A percentile compares a stretch with the other conserved stretches of the same genome.
Conservation (phyloP, 2,329 filamentous ascomycete genomes). For the Rhynchosporium graminicola region DNA sequence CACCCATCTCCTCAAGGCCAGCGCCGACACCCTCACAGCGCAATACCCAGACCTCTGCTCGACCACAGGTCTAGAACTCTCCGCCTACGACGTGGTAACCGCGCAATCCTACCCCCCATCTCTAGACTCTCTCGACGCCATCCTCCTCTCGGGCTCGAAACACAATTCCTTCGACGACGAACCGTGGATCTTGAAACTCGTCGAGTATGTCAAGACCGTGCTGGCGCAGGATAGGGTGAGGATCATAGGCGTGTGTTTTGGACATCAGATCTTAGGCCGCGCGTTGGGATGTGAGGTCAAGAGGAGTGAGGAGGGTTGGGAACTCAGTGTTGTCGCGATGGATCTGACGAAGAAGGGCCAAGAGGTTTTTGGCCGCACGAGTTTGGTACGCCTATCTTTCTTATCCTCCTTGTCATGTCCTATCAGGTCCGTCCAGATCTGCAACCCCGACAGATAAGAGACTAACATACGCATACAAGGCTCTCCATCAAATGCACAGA, state of each 20-base stretch:
- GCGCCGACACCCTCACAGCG: slow-evolving; percentile 45
- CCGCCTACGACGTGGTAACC: slow-evolving; percentile 71
- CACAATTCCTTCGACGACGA: slow-evolving; percentile 72
- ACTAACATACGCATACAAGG: slow-evolving; percentile 47
- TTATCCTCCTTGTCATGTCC: neutral
- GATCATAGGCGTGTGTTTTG: slow-evolving; percentile 82
- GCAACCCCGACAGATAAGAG: neutral
- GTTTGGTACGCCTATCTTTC: slow-evolving; percentile 46
- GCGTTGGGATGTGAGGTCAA: slow-evolving; percentile 69
- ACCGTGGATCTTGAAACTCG: slow-evolving; percentile 75
- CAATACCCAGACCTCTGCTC: slow-evolving; percentile 43
- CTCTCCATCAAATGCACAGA: slow-evolving; percentile 83
- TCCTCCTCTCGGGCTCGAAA: slow-evolving; percentile 78
- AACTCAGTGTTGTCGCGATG: slow-evolving; percentile 72
- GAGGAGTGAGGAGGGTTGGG: slow-evolving; percentile 72
- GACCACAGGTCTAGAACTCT: slow-evolving; percentile 38
- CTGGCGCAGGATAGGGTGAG: slow-evolving; percentile 63
- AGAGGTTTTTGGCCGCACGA: slow-evolving; percentile 68
- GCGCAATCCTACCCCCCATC: slow-evolving; percentile 66
- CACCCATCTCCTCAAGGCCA: slow-evolving; percentile 24
- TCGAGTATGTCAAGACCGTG: slow-evolving; percentile 63
- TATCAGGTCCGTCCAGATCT: neutral
- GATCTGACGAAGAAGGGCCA: slow-evolving; percentile 69
- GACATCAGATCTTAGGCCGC: slow-evolving; percentile 80
- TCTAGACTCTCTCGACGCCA: slow-evolving; percentile 74